Base-by-base conservation (phyloP, 2,329 filamentous ascomycete genomes). In the Pseudogymnoascus sp. region DNA sequence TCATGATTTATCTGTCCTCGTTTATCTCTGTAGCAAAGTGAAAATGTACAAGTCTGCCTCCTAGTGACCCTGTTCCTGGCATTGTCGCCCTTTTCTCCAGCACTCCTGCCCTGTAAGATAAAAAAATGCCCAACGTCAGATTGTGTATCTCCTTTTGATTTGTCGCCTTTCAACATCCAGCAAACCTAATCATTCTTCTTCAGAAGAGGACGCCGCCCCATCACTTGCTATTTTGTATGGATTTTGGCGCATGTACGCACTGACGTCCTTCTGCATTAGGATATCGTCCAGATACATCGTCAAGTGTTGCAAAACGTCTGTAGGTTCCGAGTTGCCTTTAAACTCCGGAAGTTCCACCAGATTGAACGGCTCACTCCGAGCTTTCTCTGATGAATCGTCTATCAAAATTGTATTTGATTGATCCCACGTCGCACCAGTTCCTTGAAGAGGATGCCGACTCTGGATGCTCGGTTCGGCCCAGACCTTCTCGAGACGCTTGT, bases 341-440 rank as follows among this genome's bases (percentile, higher is more conserved):
- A 75, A 74, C 75, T 96, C 91, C 0, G 92, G 90, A 21, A 97
- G 82, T 67, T 87, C 79, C 9, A 97, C 76, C 21, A 95, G 81
- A 70, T 97, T 97, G 76, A 85, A 84, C 0, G 95, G 95, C 74
- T 99, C 91, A 63, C 83, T 87, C 26, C 84, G 81, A 0, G 88
- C 93, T 78, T 97, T 99, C 71, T 93, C 82, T 1, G 76, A 70
- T 31, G 87, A 90, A 76, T 97, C 95, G 69, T 99, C 95, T 40
- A 97, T 86, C 26, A 99, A 80, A 6, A 97, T 82, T 0, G 95
- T 97, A 74, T 97, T 96, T 61, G 82, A 82, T 76, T 96, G 92
- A 69, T 87, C 83, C 89, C 92, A 97, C 11, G 74, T 69, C 13
- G 71, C 74, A 76, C 79, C 19, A 66, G 62, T 0, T 69, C 73